Evolutionary conservation across 1,139 yeast species (phyloP).

Genomic region (Protomyces gravidus): DNA sequence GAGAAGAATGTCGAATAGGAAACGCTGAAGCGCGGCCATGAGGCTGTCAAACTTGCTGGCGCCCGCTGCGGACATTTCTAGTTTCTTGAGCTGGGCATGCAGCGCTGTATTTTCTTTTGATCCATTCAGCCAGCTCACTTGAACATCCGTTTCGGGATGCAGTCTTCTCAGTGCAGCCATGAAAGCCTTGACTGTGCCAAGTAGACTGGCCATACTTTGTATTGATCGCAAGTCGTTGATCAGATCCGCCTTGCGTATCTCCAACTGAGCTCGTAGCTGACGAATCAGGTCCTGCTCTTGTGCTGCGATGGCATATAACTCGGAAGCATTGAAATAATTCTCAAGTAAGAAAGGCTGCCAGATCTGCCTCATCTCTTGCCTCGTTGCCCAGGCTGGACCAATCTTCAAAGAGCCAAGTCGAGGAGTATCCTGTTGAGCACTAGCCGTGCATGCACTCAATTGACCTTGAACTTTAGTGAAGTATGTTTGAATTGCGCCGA

Average conservation of each 20-base stretch:
- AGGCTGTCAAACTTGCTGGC: slow-evolving; percentile 14
- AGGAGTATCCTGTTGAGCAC: slow-evolving; percentile 3
- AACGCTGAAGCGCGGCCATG: slow-evolving; percentile 9
- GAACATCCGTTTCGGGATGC: not conserved
- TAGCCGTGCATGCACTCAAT: slow-evolving; percentile 10
- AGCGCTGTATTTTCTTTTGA: not conserved
- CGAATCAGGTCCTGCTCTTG: not conserved
- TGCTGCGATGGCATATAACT: slow-evolving; percentile 1
- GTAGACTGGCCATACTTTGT: slow-evolving; percentile 1
- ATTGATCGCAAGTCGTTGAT: slow-evolving; percentile 4
- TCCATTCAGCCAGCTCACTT: not conserved
- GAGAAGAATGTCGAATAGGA: slow-evolving; percentile 11
- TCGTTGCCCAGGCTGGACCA: slow-evolving; percentile 17
- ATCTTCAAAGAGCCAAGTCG: slow-evolving; percentile 10
- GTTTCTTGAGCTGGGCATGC: not conserved
- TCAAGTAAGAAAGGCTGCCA: slow-evolving; percentile 1
- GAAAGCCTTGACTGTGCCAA: slow-evolving; percentile 4
- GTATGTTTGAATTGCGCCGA: slow-evolving; percentile 16
- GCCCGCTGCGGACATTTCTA: not conserved
- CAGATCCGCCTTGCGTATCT: not conserved
- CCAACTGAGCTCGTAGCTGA: not conserved
- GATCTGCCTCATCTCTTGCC: slow-evolving; percentile 7
- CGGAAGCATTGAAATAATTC: not conserved
- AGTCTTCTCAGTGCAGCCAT: not conserved
- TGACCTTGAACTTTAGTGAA: slow-evolving; percentile 5